Evolutionary conservation across 2,329 filamentous ascomycete species (phyloP).

Genomic region (Sporothrix curviconia): DNA sequence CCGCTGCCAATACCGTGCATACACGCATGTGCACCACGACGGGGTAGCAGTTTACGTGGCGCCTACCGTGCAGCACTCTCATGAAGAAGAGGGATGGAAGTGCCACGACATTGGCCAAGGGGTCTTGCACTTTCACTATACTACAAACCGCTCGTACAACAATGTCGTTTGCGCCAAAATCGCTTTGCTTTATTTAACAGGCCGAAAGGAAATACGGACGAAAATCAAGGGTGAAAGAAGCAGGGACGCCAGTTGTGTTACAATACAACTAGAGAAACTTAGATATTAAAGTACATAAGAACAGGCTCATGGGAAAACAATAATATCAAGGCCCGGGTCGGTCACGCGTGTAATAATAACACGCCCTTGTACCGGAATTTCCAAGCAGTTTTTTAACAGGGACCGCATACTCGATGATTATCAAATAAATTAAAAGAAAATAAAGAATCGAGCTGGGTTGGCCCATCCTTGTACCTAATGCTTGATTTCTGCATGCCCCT

Average conservation of each 20-base stretch:
- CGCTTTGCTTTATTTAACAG: background rate
- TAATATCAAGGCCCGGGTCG: background rate
- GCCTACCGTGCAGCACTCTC: background rate
- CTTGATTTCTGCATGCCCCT: too few species aligned
- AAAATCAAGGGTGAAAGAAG: background rate
- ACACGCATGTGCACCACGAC: background rate
- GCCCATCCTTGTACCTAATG: too few species aligned
- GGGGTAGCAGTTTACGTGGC: background rate
- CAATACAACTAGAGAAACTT: background rate
- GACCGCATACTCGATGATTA: too few species aligned
- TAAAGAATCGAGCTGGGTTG: too few species aligned
- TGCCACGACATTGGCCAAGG: background rate
- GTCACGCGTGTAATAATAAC: conserved; percentile 1
- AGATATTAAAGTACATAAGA: background rate
- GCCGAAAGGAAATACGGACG: background rate
- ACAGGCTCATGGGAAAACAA: background rate
- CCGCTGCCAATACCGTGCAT: background rate
- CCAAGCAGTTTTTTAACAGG: conserved; percentile 4
- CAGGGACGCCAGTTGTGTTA: background rate
- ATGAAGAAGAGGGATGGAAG: background rate
- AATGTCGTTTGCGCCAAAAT: background rate
- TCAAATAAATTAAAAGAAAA: too few species aligned
- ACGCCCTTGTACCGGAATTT: background rate
- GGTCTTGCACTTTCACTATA: background rate
- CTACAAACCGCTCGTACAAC: background rate